A percentile compares a stretch with the other conserved stretches of the same genome.
Evolutionary conservation across 768 basidiomycete species (phyloP).

Genomic region (Dictyophora rubrovolvata): DNA sequence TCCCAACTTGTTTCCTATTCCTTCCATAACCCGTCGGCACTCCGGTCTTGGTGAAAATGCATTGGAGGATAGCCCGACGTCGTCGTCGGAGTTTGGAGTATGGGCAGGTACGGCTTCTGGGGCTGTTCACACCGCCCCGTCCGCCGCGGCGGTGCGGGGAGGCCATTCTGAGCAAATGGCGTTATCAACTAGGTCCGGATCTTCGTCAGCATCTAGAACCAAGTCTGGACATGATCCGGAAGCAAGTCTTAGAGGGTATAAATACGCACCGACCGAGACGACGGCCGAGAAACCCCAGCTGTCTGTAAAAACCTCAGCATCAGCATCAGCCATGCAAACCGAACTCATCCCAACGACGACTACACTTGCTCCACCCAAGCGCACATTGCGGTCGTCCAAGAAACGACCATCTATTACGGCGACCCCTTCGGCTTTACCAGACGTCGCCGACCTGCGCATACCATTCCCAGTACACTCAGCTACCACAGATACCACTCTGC

Average conservation of each 20-base stretch:
- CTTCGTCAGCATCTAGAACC: neutral
- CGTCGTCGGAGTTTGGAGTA: neutral
- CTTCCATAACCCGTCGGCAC: conserved; percentile 3
- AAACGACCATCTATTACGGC: neutral
- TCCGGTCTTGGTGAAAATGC: neutral
- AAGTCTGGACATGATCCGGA: neutral
- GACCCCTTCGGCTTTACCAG: neutral
- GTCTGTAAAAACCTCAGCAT: neutral
- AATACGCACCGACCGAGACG: neutral
- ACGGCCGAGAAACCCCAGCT: neutral
- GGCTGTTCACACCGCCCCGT: neutral
- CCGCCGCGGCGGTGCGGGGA: neutral
- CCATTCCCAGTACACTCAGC: neutral
- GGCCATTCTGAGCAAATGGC: neutral
- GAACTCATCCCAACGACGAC: neutral
- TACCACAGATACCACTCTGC: too few relatives aligned
- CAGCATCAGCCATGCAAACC: neutral
- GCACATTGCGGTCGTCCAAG: neutral
- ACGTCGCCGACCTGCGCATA: neutral
- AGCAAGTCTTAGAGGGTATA: neutral
- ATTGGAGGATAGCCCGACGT: neutral
- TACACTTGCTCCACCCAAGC: neutral
- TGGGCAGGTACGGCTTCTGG: neutral
- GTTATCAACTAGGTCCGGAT: neutral
- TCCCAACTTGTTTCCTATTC: neutral